Base-by-base conservation (phyloP, 352 stramenopile genomes). In the Phytophthora pistaciae region DNA sequence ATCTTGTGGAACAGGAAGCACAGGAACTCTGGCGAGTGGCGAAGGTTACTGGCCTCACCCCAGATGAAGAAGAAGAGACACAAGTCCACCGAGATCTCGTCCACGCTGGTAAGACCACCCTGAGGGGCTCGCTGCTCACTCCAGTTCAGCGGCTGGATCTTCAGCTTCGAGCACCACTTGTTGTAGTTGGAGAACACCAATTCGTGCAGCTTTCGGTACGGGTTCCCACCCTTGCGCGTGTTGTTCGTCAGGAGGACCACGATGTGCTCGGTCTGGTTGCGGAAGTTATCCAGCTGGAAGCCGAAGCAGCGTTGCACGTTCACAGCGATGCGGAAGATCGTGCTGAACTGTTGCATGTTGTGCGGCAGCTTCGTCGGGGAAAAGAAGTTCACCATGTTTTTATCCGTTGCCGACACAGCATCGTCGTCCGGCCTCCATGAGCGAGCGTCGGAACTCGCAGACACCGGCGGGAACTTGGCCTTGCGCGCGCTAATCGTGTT, bases 41-140 rank as follows among this genome's bases (percentile, higher is more conserved):
- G 89, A 62, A 99, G 78, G 83, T 99, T 99, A 65, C 93, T 98
- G 0, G 91, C 91, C 82, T 99, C 98, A 21, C 98, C 98, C 98
- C 98, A 99, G 60, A 99, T 98, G 78, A 98, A 99, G 76, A 99
- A 99, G 75, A 98, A 99, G 8, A 99, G 70, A 21, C 89, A 96
- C 29, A 97, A 75, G 63, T 97, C 91, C 38, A 95, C 81, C 5
- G 83, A 91, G 29, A 96, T 93, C 66, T 96, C 90, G 66, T 97
- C 90, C n/a, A 95, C 76, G 7, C 72, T 98, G 68, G 74, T 99
- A 21, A 94, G 64, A 2, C 85, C 85, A 42, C 83, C 87, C 70
- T 93, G 98, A 75, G 91, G 78, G 0, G 73, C 38, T 1, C 83
- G 80, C n/a, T 81, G 72, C 38, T 94, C 84, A 53, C 66, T 92